Percentiles rank a stretch among this genome's conserved stretches.
Conservation (phyloP, 176 grass and related monocot genomes). For the Eleusine coracana region DNA sequence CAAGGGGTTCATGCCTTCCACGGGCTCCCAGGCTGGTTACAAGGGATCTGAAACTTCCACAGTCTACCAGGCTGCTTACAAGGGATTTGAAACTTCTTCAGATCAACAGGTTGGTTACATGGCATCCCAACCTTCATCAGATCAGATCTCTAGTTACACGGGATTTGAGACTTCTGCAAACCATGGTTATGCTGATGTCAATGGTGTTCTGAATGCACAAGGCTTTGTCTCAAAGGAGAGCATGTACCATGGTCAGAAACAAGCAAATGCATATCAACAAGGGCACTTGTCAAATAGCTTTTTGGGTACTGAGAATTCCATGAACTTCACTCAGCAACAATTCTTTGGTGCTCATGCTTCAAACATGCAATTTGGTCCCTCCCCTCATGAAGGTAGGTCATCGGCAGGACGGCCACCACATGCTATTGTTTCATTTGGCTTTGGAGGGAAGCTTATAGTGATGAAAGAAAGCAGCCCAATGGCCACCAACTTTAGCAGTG, state of each 20-base stretch:
- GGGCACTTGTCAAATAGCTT: conserved; percentile 61
- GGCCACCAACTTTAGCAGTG: conserved; percentile 53
- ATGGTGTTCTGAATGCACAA: conserved; percentile 44
- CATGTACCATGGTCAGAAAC: conserved; percentile 42
- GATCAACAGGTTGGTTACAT: conserved; percentile 49
- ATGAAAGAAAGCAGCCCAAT: conserved; percentile 78
- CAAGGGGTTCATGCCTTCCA: conserved; percentile 36
- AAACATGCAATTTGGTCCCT: conserved; percentile 59
- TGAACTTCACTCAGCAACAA: conserved; percentile 66
- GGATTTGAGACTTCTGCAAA: conserved; percentile 46
- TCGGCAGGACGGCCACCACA: conserved; percentile 78
- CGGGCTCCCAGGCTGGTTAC: conserved; percentile 31
- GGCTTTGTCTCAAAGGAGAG: conserved; percentile 53
- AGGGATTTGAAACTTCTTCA: conserved; percentile 29
- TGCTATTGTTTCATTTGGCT: conserved; percentile 87
- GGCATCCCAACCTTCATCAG: conserved; percentile 34
- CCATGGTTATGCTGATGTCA: conserved; percentile 46
- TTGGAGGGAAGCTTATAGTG: conserved; percentile 83
- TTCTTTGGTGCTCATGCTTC: conserved; percentile 60
- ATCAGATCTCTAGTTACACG: conserved; percentile 37
- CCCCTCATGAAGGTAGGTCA: conserved; percentile 59
- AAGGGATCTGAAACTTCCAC: conserved; percentile 33
- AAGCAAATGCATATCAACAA: conserved; percentile 40
- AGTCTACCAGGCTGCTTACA: conserved; percentile 29
- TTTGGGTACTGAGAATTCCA: conserved; percentile 51